Conservation (phyloP, 192 early-diverging fungal genomes). For the Cetraspora pellucida region DNA sequence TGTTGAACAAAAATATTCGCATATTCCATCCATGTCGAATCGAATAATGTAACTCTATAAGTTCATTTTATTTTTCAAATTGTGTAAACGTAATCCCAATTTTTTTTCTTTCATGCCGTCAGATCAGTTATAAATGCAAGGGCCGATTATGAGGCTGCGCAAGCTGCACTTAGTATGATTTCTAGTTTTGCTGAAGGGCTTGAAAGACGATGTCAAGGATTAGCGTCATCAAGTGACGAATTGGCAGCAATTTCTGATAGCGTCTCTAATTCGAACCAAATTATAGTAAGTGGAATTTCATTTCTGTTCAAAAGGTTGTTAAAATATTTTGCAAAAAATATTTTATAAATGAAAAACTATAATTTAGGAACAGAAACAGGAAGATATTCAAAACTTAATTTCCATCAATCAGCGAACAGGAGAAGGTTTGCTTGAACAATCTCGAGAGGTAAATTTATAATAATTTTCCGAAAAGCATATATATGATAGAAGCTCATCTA, state of each 20-base stretch:
- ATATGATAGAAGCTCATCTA: not conserved
- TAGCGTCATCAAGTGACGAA: not conserved
- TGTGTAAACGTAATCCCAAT: too few species aligned
- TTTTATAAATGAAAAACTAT: not conserved
- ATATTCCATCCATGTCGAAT: not conserved
- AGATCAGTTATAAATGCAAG: slow-evolving; percentile 22
- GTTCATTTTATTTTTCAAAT: not conserved
- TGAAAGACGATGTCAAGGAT: not conserved
- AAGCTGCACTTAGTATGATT: slow-evolving; percentile 1
- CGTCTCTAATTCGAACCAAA: not conserved
- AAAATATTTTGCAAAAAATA: too few species aligned
- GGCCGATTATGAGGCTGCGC: slow-evolving; percentile 6
- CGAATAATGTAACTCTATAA: slow-evolving; percentile 6
- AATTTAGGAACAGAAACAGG: slow-evolving; percentile 17
- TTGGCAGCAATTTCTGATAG: not conserved
- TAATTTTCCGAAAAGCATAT: not conserved
- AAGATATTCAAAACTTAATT: not conserved
- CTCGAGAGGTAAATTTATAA: slow-evolving; percentile 10
- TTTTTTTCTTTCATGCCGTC: too few species aligned
- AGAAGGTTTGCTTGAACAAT: not conserved
- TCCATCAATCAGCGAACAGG: slow-evolving; percentile 1
- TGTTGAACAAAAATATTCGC: not conserved
- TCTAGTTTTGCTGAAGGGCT: not conserved
- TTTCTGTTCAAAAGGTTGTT: too few species aligned
- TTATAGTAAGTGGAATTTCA: slow-evolving; percentile 7